phyloP scores from a whole-genome alignment of 1,139 yeast species.

The Kodamaea fungicola region DNA sequence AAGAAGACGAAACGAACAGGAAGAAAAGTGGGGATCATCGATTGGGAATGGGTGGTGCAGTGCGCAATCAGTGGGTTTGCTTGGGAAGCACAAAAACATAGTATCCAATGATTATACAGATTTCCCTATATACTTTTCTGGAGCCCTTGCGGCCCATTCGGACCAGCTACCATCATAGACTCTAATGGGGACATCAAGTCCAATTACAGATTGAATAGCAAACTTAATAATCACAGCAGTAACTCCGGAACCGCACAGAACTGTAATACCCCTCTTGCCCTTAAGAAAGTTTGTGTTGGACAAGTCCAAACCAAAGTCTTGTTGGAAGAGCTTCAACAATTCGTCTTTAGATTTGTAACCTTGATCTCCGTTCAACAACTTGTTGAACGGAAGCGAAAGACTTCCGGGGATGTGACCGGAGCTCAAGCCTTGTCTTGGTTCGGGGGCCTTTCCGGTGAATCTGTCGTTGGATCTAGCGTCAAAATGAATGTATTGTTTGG shows the following conservation, averaged over 20 bases:
- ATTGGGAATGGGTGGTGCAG: slow-evolving; percentile 79
- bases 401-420: slow-evolving; percentile 90
- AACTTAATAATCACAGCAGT: slow-evolving; percentile 79
- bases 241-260: slow-evolving; percentile 95
- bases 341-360: slow-evolving; percentile 50
- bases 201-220: slow-evolving; percentile 47
- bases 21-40: slow-evolving; percentile 26
- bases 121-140: slow-evolving; percentile 19
- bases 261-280: slow-evolving; percentile 59
- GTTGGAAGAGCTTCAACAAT: slow-evolving; percentile 42
- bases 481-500: slow-evolving; percentile 50
- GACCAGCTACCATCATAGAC: slow-evolving; percentile 98
- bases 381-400: slow-evolving; percentile 69
- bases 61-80: slow-evolving; percentile 48
- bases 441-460: slow-evolving; percentile 75
- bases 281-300: slow-evolving; percentile 19
- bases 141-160: slow-evolving; percentile 51
- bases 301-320: slow-evolving; percentile 36
- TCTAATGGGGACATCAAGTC: slow-evolving; percentile 59
- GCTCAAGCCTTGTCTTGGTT: slow-evolving; percentile 82
- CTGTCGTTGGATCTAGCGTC: slow-evolving; percentile 83
- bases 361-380: slow-evolving; percentile 47
- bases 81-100: neutral
- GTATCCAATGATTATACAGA: neutral
- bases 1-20: slow-evolving; percentile 5